A percentile compares a stretch with the other conserved stretches of the same genome.
These are phyloP conservation scores for Aspergillus fructus DNA, from an alignment of 2,329 filamentous ascomycete species.

Conservation along the genomic window DNA sequence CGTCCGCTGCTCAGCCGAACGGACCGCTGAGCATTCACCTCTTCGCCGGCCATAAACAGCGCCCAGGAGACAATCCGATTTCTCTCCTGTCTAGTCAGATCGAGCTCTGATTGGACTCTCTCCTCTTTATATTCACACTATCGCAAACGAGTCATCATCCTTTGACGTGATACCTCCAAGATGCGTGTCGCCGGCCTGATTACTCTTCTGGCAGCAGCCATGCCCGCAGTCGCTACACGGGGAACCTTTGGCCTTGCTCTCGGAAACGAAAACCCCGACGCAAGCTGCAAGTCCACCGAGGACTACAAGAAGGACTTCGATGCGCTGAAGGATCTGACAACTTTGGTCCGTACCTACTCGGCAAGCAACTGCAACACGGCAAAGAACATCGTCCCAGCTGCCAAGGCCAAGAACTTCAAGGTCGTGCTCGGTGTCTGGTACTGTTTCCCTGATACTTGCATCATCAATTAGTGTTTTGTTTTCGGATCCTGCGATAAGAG, in stretches of 20 bases:
- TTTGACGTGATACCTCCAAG: not conserved
- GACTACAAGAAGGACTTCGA: conserved; percentile 69
- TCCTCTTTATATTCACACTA: not conserved
- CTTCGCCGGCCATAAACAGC: not conserved
- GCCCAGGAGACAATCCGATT: not conserved
- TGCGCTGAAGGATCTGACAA: conserved; percentile 54
- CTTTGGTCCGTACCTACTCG: conserved; percentile 65
- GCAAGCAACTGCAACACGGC: conserved; percentile 66
- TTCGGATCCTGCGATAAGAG: not conserved
- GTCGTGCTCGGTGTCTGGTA: conserved; percentile 71
- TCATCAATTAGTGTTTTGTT: not conserved
- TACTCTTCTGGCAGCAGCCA: conserved; percentile 41
- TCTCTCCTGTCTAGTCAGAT: not conserved
- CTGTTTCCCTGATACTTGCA: conserved; percentile 18
- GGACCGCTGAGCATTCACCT: not conserved
- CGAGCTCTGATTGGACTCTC: not conserved
- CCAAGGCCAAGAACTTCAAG: conserved; percentile 63
- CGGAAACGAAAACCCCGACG: conserved; percentile 62
- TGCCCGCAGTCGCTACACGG: conserved; percentile 50
- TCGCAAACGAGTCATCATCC: not conserved
- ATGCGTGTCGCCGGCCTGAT: conserved; percentile 49
- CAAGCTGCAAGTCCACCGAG: conserved; percentile 59
- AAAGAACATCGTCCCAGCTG: conserved; percentile 63
- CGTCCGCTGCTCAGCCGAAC: not conserved
- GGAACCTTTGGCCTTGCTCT: conserved; percentile 66